A percentile compares a stretch with the other conserved stretches of the same genome.
Conservation (phyloP, 2,329 filamentous ascomycete genomes). For the Chalaropsis thielavioides region DNA sequence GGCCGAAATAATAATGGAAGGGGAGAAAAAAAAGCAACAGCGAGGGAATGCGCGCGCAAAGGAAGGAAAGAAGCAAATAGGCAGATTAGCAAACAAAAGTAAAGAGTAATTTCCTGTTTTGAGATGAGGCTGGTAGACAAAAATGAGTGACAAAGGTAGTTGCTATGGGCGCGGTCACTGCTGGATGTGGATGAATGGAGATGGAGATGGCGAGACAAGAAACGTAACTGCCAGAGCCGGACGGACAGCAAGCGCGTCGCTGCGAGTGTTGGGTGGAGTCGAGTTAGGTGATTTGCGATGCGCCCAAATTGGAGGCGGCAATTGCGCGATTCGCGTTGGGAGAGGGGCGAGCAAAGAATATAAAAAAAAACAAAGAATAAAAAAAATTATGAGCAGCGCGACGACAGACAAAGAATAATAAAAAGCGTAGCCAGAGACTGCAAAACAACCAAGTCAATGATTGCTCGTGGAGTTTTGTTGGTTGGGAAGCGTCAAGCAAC, state of each 20-base stretch:
- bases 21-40: neutral
- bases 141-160: conserved; percentile 3
- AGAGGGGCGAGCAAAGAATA: neutral
- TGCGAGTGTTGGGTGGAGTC: neutral
- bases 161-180: neutral
- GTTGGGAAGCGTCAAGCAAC: neutral
- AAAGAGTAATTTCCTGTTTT: neutral
- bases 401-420: no score
- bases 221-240: neutral
- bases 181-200: neutral
- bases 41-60: neutral
- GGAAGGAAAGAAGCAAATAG: neutral
- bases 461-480: neutral
- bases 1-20: conserved; percentile 3
- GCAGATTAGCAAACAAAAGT: conserved; percentile 4
- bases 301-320: neutral
- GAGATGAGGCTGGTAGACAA: neutral
- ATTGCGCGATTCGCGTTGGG: neutral
- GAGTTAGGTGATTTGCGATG: conserved; percentile 1
- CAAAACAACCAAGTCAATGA: neutral
- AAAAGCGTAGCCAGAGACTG: neutral
- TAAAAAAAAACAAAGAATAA: neutral
- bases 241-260: neutral
- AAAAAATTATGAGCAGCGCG: no score
- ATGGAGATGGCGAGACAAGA: neutral